These are phyloP conservation scores for Penicillium rolfsii DNA, from an alignment of 2,329 filamentous ascomycete genomes.

Conservation along the genomic window DNA sequence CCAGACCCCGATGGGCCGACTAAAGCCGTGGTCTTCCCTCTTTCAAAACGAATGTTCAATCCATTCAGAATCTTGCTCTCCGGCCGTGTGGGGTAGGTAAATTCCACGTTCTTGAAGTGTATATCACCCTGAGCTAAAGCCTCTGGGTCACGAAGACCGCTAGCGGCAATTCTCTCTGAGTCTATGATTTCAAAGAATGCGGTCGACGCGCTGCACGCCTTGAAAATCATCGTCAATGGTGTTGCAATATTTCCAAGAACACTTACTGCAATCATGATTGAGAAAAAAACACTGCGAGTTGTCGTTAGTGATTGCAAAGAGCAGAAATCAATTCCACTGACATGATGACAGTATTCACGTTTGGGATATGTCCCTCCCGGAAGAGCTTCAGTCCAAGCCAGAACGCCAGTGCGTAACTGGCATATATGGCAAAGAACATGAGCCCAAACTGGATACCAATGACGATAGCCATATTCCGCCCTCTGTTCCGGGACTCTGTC, in stretches of 20 bases:
- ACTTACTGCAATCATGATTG: background rate
- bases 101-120: background rate
- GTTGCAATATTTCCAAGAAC: background rate
- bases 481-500: background rate
- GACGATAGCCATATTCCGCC: background rate
- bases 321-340: background rate
- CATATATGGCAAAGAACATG: background rate
- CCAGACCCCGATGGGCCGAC: constrained; percentile 94
- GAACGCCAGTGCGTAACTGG: background rate
- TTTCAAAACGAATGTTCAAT: background rate
- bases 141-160: background rate
- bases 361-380: background rate
- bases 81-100: background rate
- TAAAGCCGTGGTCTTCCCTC: constrained; percentile 84
- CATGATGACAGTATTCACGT: background rate
- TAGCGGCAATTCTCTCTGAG: background rate
- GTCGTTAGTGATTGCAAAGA: background rate
- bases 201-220: background rate
- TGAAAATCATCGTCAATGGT: background rate
- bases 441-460: background rate
- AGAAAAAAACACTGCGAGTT: background rate
- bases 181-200: background rate
- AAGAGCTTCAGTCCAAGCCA: constrained; percentile 1
- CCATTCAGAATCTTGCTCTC: background rate
- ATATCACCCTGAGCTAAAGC: background rate